These are phyloP conservation scores for Phytophthora melonis DNA, from an alignment of 352 stramenopile genomes.

Conservation along the genomic window DNA sequence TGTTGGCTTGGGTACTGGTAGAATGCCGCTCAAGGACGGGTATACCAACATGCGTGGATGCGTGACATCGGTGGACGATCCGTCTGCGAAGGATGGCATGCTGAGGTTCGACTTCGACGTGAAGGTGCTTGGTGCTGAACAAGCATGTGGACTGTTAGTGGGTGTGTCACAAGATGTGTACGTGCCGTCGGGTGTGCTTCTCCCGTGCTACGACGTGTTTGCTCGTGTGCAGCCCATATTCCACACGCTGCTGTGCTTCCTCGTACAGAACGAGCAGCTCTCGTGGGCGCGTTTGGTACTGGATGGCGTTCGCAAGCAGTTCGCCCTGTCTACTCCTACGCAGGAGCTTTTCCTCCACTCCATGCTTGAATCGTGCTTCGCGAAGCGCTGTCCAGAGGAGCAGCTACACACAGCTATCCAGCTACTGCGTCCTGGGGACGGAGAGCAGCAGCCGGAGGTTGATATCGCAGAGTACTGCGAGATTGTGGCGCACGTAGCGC, in stretches of 20 bases:
- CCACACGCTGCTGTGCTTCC: conserved; percentile 73
- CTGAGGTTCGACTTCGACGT: conserved; percentile 84
- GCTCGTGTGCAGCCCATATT: conserved; percentile 84
- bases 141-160: conserved; percentile 75
- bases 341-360: conserved; percentile 85
- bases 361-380: conserved; percentile 78
- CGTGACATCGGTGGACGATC: conserved; percentile 68
- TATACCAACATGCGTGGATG: conserved; percentile 60
- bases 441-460: conserved; percentile 15
- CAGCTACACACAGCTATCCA: conserved; percentile 58
- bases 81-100: conserved; percentile 67
- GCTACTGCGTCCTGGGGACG: conserved; percentile 51
- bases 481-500: conserved; percentile 84
- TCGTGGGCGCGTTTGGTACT: conserved; percentile 64
- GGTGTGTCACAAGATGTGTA: conserved; percentile 86
- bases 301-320: conserved; percentile 53
- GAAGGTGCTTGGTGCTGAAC: conserved; percentile 72
- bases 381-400: conserved; percentile 48
- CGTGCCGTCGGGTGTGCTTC: conserved; percentile 62
- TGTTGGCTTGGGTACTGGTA: conserved; percentile 22
- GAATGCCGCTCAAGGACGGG: conserved; percentile 45
- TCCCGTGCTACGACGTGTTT: conserved; percentile 83
- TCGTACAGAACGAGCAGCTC: conserved; percentile 76
- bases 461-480: conserved; percentile 87
- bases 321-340: conserved; percentile 71